Conservation (phyloP, 768 basidiomycete species). For the Suillus subaureus region DNA sequence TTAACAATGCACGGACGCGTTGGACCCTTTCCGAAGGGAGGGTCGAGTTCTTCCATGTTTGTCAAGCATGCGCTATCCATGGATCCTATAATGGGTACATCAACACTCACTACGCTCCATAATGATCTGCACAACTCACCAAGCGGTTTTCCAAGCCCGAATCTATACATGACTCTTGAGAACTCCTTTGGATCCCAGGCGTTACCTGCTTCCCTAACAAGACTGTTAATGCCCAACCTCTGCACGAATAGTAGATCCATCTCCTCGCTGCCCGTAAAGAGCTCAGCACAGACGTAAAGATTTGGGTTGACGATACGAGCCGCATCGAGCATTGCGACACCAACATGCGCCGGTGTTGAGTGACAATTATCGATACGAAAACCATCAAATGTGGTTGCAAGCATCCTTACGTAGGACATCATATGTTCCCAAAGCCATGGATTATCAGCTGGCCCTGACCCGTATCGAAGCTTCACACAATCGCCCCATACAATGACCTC, state of each 20-base stretch:
- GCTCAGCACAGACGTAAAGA: conserved; percentile 95
- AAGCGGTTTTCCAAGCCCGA: conserved; percentile 92
- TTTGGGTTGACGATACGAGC: conserved; percentile 88
- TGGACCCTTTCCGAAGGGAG: conserved; percentile 83
- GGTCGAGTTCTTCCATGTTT: conserved; percentile 71
- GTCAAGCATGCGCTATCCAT: conserved; percentile 92
- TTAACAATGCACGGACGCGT: conserved; percentile 72
- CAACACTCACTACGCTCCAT: background rate
- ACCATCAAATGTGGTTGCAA: conserved; percentile 88
- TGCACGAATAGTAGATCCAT: conserved; percentile 92
- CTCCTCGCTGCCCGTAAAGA: conserved; percentile 95
- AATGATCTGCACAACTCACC: conserved; percentile 46
- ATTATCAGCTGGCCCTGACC: conserved; percentile 74
- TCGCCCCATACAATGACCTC: conserved; percentile 98
- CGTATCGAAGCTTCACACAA: conserved; percentile 97
- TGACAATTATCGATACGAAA: conserved; percentile 99
- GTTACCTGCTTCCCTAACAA: conserved; percentile 95
- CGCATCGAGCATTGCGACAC: conserved; percentile 90
- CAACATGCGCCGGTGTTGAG: conserved; percentile 95
- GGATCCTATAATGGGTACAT: conserved; percentile 55
- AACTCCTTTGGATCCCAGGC: conserved; percentile 88
- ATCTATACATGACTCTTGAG: conserved; percentile 84
- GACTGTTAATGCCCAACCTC: conserved; percentile 88
- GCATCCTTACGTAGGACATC: conserved; percentile 75
- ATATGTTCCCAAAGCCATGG: conserved; percentile 97